Conservation (phyloP, 1,284 basidiomycete genomes). For the Rhodotorula sp. region DNA sequence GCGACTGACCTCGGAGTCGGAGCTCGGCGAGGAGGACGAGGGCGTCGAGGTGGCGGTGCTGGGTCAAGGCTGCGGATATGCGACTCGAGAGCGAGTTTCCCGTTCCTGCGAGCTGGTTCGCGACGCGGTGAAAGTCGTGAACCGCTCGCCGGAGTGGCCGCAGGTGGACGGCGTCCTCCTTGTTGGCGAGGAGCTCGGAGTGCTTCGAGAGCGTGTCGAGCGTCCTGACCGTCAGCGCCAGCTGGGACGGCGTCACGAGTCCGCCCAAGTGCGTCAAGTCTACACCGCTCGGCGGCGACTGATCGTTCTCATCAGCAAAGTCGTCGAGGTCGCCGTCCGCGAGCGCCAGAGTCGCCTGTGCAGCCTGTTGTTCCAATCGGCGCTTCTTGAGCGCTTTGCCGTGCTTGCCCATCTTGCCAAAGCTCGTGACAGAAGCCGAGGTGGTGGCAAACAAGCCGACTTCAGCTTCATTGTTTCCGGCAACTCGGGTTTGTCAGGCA, state of each 20-base stretch:
- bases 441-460: too few relatives aligned
- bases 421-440: background rate
- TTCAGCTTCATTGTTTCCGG: too few relatives aligned
- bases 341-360: background rate
- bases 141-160: conserved; percentile 27
- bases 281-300: background rate
- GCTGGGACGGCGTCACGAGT: conserved; percentile 6
- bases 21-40: conserved; percentile 60
- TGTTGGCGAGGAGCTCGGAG: background rate
- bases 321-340: background rate
- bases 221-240: conserved; percentile 15
- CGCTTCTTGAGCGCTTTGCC: conserved; percentile 17
- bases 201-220: conserved; percentile 16
- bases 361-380: background rate
- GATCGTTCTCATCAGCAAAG: too few relatives aligned
- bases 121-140: conserved; percentile 30
- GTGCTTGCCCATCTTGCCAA: conserved; percentile 4
- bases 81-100: conserved; percentile 55
- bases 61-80: conserved; percentile 55
- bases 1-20: conserved; percentile 55
- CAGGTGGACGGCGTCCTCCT: conserved; percentile 14
- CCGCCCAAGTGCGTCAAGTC: conserved; percentile 10
- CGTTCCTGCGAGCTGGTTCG: conserved; percentile 12
- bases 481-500: too few relatives aligned
- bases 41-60: conserved; percentile 54